Conservation (phyloP, 2,329 filamentous ascomycete genomes). For the Paecilomyces niveus region DNA sequence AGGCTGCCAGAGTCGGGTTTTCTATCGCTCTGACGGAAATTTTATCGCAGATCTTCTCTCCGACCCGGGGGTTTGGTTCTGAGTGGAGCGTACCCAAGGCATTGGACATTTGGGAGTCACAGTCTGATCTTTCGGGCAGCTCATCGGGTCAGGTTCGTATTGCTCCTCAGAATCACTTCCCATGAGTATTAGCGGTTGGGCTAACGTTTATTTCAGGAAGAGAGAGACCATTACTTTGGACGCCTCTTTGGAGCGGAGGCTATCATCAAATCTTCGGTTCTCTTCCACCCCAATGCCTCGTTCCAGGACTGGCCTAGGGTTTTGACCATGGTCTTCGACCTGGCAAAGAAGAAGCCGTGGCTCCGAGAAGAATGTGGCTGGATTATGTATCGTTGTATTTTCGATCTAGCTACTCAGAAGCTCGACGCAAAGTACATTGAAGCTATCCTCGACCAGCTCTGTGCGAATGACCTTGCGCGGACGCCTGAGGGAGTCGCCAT, state of each 20-base stretch:
- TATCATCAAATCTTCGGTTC: conserved; percentile 69
- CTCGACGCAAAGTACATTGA: conserved; percentile 46
- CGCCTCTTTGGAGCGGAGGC: conserved; percentile 81
- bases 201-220: conserved; percentile 58
- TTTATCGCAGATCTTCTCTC: conserved; percentile 58
- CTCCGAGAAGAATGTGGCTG: conserved; percentile 80
- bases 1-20: conserved; percentile 81
- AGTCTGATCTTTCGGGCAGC: conserved; percentile 46
- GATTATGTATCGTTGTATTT: conserved; percentile 67
- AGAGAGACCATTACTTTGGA: conserved; percentile 77
- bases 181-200: background rate
- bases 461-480: conserved; percentile 60
- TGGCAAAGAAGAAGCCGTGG: conserved; percentile 80
- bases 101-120: conserved; percentile 45
- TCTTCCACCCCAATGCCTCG: conserved; percentile 53
- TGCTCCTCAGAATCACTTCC: background rate
- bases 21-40: conserved; percentile 82
- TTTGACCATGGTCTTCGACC: conserved; percentile 64
- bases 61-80: conserved; percentile 18
- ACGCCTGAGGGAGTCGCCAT: conserved; percentile 85
- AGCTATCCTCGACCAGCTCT: conserved; percentile 56
- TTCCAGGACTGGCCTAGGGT: conserved; percentile 50
- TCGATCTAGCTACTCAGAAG: conserved; percentile 41
- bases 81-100: conserved; percentile 35
- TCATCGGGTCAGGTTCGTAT: conserved; percentile 46